These are phyloP conservation scores for Fusarium sacchari DNA, from an alignment of 2,329 filamentous ascomycete genomes.

Conservation along the genomic window DNA sequence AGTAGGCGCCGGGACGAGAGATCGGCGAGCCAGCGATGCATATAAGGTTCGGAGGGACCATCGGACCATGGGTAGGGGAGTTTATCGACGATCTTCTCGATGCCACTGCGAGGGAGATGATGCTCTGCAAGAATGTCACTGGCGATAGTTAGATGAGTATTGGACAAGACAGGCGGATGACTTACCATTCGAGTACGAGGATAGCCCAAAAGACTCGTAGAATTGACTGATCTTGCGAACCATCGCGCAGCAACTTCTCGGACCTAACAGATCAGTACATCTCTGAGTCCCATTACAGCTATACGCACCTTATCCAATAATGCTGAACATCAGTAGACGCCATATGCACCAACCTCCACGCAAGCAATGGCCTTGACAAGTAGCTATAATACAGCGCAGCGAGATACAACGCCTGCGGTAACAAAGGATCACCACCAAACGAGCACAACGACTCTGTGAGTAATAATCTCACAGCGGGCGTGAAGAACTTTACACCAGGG, in stretches of 20 bases:
- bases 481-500: constrained; percentile 22
- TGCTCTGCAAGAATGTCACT: constrained; percentile 37
- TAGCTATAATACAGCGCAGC: constrained; percentile 37
- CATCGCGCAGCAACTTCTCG: constrained; percentile 23
- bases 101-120: constrained; percentile 33
- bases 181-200: constrained; percentile 30
- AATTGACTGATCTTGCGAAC: constrained; percentile 33
- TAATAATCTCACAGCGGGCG: constrained; percentile 19
- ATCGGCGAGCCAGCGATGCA: constrained; percentile 35
- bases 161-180: rapidly evolving
- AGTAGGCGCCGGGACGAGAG: constrained; percentile 31
- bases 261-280: background rate
- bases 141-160: rapidly evolving
- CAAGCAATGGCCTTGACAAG: constrained; percentile 30
- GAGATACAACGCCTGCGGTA: constrained; percentile 31
- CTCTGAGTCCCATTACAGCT: rapidly evolving
- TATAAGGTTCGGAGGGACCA: constrained; percentile 22
- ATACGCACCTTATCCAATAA: constrained; percentile 32
- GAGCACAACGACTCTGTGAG: constrained; percentile 28
- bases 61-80: constrained; percentile 31
- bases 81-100: constrained; percentile 37
- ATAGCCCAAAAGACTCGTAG: constrained; percentile 34
- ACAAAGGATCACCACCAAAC: constrained; percentile 28
- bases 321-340: constrained; percentile 36
- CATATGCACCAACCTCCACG: constrained; percentile 35